These are phyloP conservation scores for Rheum nobile DNA, from an alignment of 148 eudicot species.

Conservation along the genomic window DNA sequence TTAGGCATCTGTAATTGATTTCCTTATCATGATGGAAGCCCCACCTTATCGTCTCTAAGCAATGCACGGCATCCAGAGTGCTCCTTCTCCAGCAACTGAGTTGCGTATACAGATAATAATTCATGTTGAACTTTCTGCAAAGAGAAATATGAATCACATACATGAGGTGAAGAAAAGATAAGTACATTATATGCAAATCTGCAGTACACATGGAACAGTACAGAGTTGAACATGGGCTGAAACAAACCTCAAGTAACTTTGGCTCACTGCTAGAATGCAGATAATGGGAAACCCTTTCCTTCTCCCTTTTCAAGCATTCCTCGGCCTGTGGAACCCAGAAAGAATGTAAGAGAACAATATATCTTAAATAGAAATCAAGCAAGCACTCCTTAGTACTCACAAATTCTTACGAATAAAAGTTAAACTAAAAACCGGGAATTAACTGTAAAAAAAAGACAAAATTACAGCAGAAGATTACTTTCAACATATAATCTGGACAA, in stretches of 20 bases:
- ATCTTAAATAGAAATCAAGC: not conserved
- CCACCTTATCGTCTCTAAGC: slow-evolving; percentile 88
- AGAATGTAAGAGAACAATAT: no score
- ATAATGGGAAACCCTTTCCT: slow-evolving; percentile 78
- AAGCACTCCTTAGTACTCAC: not conserved
- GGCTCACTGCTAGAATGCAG: slow-evolving; percentile 81
- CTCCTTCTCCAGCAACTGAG: slow-evolving; percentile 88
- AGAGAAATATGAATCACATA: not conserved
- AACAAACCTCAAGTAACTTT: slow-evolving; percentile 76
- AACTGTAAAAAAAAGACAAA: not conserved
- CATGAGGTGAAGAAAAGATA: not conserved
- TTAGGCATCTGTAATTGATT: not conserved
- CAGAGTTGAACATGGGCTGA: not conserved
- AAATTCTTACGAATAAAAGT: not conserved
- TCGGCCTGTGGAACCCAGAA: slow-evolving; percentile 44
- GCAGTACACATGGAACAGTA: no score
- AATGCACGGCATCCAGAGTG: slow-evolving; percentile 90
- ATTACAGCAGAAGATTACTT: slow-evolving; percentile 3
- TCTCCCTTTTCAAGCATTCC: slow-evolving; percentile 85
- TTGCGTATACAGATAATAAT: slow-evolving; percentile 63
- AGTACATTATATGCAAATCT: not conserved
- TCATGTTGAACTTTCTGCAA: slow-evolving; percentile 82
- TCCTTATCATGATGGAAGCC: not conserved
- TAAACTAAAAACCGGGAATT: not conserved
- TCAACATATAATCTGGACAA: slow-evolving; percentile 14